Percentiles rank a stretch among this genome's conserved stretches.
phyloP scores from a whole-genome alignment of 2,329 filamentous ascomycete genomes.

The Pyricularia grisea region DNA sequence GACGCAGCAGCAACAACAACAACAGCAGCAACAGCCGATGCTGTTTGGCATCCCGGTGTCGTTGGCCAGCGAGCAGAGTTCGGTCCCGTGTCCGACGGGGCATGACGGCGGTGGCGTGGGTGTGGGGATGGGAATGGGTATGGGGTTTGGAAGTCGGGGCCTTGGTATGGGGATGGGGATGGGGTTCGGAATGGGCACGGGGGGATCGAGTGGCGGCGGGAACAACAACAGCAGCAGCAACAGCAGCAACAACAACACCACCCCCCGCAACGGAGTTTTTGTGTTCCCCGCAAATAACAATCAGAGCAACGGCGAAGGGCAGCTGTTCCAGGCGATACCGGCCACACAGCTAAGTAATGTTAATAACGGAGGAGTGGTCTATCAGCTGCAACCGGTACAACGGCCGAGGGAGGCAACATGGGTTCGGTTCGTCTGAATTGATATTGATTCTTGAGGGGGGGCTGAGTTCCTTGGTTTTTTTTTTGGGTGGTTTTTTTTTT shows the following conservation, averaged over 20 bases:
- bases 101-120: neutral
- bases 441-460: too few relatives aligned
- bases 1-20: neutral
- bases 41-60: neutral
- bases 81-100: neutral
- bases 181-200: neutral
- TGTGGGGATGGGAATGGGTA: conserved; percentile 1
- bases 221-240: neutral
- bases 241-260: neutral
- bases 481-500: neutral
- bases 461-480: neutral
- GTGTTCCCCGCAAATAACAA: neutral
- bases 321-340: neutral
- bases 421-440: neutral
- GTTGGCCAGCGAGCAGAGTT: neutral
- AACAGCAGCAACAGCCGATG: conserved; percentile 1
- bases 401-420: neutral
- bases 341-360: neutral
- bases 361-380: neutral
- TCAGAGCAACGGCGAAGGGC: neutral
- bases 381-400: neutral
- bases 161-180: conserved; percentile 1
- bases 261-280: neutral
- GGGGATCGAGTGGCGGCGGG: neutral
- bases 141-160: neutral